phyloP scores from a whole-genome alignment of 306 rosid genomes.

The Pterocarpus macrocarpus region DNA sequence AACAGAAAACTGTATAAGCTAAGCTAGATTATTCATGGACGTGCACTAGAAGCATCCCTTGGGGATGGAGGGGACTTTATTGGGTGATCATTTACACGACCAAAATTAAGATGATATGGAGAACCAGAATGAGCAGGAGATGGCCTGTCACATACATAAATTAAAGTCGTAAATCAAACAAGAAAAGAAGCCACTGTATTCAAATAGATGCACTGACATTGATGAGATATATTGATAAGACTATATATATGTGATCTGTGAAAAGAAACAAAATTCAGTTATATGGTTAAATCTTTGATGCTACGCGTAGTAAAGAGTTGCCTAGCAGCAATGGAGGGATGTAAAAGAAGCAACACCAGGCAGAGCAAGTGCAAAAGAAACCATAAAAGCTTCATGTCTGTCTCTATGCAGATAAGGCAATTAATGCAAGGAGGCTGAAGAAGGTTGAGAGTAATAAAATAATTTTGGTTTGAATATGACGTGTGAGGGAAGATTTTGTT shows the following conservation, averaged over 20 bases:
- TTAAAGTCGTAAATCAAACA: too few species aligned
- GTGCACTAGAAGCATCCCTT: neutral
- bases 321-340: neutral
- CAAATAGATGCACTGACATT: too few species aligned
- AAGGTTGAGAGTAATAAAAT: neutral
- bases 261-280: too few species aligned
- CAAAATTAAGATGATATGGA: neutral
- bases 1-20: too few species aligned
- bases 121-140: too few species aligned
- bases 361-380: neutral
- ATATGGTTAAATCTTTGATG: neutral
- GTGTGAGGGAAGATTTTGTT: too few species aligned
- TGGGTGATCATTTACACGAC: neutral
- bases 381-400: slow-evolving; percentile 1
- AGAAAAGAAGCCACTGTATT: too few species aligned
- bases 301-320: neutral
- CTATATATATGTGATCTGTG: too few species aligned
- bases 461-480: too few species aligned
- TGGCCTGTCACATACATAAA: neutral
- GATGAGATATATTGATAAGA: too few species aligned
- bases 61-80: neutral
- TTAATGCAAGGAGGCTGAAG: neutral
- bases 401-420: neutral
- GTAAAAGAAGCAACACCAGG: neutral
- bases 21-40: neutral